These are phyloP conservation scores for Ophiostoma populinum DNA, from an alignment of 2,329 filamentous ascomycete genomes.

Conservation along the genomic window DNA sequence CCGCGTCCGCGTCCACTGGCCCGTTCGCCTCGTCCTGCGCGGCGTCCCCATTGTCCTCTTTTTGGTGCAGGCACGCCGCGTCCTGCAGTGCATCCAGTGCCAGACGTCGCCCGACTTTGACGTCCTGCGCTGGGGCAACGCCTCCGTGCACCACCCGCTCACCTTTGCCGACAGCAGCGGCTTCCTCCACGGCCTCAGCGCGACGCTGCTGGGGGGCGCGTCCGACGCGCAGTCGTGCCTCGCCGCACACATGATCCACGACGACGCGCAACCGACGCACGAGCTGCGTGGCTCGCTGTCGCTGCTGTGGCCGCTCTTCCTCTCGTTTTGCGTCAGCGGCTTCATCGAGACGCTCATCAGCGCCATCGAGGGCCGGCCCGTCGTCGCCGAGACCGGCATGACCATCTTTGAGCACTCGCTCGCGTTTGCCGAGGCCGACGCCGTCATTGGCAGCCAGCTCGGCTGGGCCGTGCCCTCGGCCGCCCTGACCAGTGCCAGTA, in stretches of 20 bases:
- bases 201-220: constrained; percentile 53
- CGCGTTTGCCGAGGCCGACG: constrained; percentile 89
- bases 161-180: constrained; percentile 55
- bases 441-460: constrained; percentile 65
- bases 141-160: constrained; percentile 45
- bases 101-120: constrained; percentile 67
- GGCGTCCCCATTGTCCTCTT: constrained; percentile 55
- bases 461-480: constrained; percentile 30
- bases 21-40: constrained; percentile 52
- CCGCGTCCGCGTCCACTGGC: constrained; percentile 59
- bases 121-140: constrained; percentile 50
- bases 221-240: constrained; percentile 59
- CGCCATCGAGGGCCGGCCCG: constrained; percentile 65
- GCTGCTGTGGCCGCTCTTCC: constrained; percentile 56
- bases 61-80: constrained; percentile 43
- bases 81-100: constrained; percentile 79
- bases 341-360: constrained; percentile 81
- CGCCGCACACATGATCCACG: constrained; percentile 54
- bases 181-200: constrained; percentile 56
- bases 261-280: constrained; percentile 27
- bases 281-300: constrained; percentile 63
- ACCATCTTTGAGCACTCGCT: constrained; percentile 92
- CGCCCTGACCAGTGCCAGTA: constrained; percentile 18
- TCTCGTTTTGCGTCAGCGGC: constrained; percentile 56
- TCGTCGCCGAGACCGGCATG: constrained; percentile 82